Evolutionary conservation across 2,329 filamentous ascomycete species (phyloP), one percentile per base, ranked within the genome.

Genomic region (Monilinia polystroma): DNA sequence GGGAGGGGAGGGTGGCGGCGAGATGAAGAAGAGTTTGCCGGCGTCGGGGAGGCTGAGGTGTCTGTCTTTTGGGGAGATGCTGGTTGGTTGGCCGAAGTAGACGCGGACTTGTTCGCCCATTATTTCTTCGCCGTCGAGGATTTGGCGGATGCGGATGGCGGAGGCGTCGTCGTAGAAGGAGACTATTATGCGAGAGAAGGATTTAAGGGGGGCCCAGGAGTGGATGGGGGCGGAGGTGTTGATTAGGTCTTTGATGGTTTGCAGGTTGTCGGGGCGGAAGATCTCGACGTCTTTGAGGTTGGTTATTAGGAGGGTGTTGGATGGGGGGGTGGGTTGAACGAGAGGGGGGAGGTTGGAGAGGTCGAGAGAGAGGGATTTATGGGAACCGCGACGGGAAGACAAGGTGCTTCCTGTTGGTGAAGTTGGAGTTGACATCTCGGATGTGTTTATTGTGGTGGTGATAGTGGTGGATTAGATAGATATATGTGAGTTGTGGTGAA

Each of bases 241-340:
- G 77, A 95, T 88, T 68, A 92, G 86, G 65, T 87, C 83, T 76
- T 87, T 88, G 74, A 94, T 90, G 68, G 85, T 87, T 73, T 90
- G 85, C 68, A 94, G 83, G 78, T 92, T 92, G 69, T 89, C 84
- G 23, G 90, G 82, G 67, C 85, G 82, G 83, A 94, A 95, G 80
- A 92, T 87, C 74, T 90, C 87, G 68, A 83, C 80, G 71, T 91
- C 86, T 75, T 88, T 81, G 68, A 95, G 86, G 80, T 92, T 92
- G 74, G 91, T 95, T 76, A 95, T 89, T 75, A 95, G 86, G 66
- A 95, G 87, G 0, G 91, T 95, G 81, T 95, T 95, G 72, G 89
- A 90, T 7, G 90, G 89, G 65, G 88, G 86, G 35, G 90, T 87
- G n/a, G 91, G 90, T 75, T 87, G 84, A 53, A 82, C 81, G 66